phyloP scores from a whole-genome alignment of 306 rosid species.

The Citrullus mucosospermus region DNA sequence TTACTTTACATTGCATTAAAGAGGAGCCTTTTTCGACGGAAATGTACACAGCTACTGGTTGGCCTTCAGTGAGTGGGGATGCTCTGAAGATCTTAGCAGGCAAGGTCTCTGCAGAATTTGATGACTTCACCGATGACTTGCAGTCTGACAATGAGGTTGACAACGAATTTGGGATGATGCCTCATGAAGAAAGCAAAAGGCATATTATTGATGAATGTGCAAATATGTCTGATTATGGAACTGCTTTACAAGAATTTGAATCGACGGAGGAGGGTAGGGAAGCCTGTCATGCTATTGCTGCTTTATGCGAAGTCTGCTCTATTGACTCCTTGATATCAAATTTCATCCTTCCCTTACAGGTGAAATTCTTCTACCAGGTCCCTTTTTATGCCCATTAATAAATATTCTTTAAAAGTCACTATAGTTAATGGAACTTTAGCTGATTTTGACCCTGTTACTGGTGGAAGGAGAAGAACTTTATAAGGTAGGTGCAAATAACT shows the following conservation, averaged over 20 bases:
- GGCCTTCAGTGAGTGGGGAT: constrained; percentile 84
- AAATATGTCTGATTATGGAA: constrained; percentile 51
- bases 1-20: constrained; percentile 28
- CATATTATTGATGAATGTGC: constrained; percentile 6
- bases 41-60: constrained; percentile 74
- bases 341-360: constrained; percentile 97
- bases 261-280: constrained; percentile 58
- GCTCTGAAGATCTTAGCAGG: constrained; percentile 79
- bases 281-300: constrained; percentile 95
- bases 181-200: constrained; percentile 17
- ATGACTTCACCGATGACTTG: constrained; percentile 30
- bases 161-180: constrained; percentile 19
- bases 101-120: constrained; percentile 72
- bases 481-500: background rate
- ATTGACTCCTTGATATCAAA: constrained; percentile 84
- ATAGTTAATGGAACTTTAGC: background rate
- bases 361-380: constrained; percentile 15
- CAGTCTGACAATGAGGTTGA: constrained; percentile 20
- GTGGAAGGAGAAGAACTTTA: background rate
- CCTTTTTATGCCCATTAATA: constrained; percentile 6
- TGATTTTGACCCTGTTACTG: background rate
- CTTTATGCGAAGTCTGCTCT: constrained; percentile 91
- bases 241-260: constrained; percentile 55
- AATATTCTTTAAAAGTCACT: background rate
- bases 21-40: constrained; percentile 40